These are phyloP conservation scores for Kluyveromyces aestuarii DNA, from an alignment of 805 yeast genomes.

Conservation along the genomic window DNA sequence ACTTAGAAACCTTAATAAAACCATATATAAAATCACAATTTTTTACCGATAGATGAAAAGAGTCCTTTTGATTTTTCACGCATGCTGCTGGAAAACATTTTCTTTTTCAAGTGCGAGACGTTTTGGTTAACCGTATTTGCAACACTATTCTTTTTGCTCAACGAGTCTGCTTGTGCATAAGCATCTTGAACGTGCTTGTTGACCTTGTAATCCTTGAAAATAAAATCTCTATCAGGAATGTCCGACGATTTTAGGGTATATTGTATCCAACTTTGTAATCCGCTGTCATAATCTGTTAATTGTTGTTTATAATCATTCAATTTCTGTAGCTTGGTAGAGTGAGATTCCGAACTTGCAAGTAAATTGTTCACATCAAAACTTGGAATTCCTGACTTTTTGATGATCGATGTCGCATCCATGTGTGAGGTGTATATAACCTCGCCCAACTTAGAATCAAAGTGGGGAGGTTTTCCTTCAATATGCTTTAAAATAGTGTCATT, in stretches of 20 bases:
- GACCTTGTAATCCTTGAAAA: conserved; percentile 33
- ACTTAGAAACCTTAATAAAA: background rate
- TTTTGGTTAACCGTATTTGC: conserved; percentile 35
- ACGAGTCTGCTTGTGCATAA: conserved; percentile 50
- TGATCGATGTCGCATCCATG: conserved; percentile 29
- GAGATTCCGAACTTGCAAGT: conserved; percentile 19
- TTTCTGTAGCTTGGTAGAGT: conserved; percentile 18
- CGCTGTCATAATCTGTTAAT: conserved; percentile 40
- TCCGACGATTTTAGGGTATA: conserved; percentile 25
- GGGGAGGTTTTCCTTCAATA: conserved; percentile 3
- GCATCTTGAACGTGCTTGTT: conserved; percentile 51
- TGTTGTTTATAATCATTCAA: conserved; percentile 28
- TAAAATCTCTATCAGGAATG: conserved; percentile 23
- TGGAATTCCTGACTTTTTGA: conserved; percentile 34
- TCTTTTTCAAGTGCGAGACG: conserved; percentile 42
- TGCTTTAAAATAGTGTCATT: conserved; percentile 6
- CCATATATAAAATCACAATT: conserved; percentile 27
- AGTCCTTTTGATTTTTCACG: conserved; percentile 43
- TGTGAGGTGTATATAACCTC: conserved; percentile 10
- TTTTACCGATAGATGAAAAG: conserved; percentile 45
- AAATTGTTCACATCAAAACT: conserved; percentile 34
- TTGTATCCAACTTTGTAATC: conserved; percentile 47
- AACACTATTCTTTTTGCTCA: conserved; percentile 30
- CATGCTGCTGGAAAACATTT: conserved; percentile 42
- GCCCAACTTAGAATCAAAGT: conserved; percentile 1